Base-by-base conservation (phyloP, 495 filamentous ascomycete genomes). In the Trichoderma virens region DNA sequence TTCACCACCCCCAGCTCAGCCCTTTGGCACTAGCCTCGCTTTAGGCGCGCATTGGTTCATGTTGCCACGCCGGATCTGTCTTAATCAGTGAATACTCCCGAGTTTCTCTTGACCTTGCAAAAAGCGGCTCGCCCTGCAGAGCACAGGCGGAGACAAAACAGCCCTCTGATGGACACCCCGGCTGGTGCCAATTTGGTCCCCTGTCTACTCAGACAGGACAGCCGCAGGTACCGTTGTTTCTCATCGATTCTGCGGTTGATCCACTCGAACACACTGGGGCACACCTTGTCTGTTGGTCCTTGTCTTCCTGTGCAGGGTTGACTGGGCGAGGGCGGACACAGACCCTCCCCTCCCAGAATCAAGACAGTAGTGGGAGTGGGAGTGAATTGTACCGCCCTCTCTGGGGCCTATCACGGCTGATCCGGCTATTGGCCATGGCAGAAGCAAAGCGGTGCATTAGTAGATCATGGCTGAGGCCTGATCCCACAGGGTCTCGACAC, bases 31-130 rank as follows among this genome's bases (percentile, higher is more conserved):
- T 56, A 56, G 51, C 51, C 25, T 27, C 28, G 27, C 51, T 23
- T 56, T 27, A 27, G 25, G 5, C 23, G 25, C 25, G 51, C 51
- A 56, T 56, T 56, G 51, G 51, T 56, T 56, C 51, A 56, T 28
- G 51, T 56, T 56, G 51, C 51, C 51, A 56, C 51, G 51, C 51
- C 51, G 51, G 23, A 30, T 56, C 51, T 56, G 51, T 56, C 51
- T 56, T 56, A 30, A 13, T 8, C 9, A 56, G 51, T 56, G 23
- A 56, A 56, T 56, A 27, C 25, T 56, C 27, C 51, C 51, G 51
- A 56, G 51, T 56, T 23, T 56, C 25, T 31, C 20, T 5, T n/a
- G 43, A 18, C 11, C 51, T 30, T 56, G 23, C 2, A 56, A 56
- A 30, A 56, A n/a, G 23, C 23, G 51, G 23, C 25, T 56, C 51